Percentiles rank a stretch among this genome's conserved stretches.
Evolutionary conservation across 176 grass and related monocot species (phyloP).

Genomic region (Olyra latifolia): DNA sequence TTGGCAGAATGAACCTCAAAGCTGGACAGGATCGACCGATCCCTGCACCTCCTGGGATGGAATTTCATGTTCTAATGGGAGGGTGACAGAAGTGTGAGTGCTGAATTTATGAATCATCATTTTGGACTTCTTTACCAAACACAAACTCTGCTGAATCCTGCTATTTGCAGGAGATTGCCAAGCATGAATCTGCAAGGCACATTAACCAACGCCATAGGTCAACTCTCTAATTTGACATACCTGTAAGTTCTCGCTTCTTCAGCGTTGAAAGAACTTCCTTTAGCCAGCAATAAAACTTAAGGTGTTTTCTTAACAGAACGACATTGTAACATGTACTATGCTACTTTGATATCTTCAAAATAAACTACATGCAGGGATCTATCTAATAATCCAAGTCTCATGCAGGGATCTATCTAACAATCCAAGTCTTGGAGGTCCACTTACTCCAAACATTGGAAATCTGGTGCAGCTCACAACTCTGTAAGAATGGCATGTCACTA

Average conservation of each 20-base stretch:
- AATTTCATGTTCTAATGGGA: conserved; percentile 62
- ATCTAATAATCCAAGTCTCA: conserved; percentile 58
- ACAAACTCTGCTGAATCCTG: conserved; percentile 24
- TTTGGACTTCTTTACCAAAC: conserved; percentile 14
- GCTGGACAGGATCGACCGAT: conserved; percentile 61
- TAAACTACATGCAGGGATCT: conserved; percentile 68
- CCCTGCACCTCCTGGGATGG: conserved; percentile 84
- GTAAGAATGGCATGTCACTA: conserved; percentile 49
- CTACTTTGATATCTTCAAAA: conserved; percentile 30
- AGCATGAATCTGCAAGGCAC: conserved; percentile 61
- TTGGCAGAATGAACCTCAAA: conserved; percentile 76
- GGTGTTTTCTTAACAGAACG: conserved; percentile 19
- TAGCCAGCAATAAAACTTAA: neutral
- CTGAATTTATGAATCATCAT: conserved; percentile 14
- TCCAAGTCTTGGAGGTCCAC: conserved; percentile 45
- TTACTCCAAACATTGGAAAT: conserved; percentile 73
- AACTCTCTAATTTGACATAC: conserved; percentile 58
- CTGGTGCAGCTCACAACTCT: conserved; percentile 67
- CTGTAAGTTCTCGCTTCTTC: conserved; percentile 63
- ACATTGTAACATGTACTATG: conserved; percentile 4
- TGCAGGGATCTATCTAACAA: conserved; percentile 92
- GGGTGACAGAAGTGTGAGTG: conserved; percentile 68
- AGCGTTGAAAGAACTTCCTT: conserved; percentile 1
- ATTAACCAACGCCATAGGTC: conserved; percentile 54
- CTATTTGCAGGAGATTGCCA: conserved; percentile 61